phyloP scores from a whole-genome alignment of 1,139 yeast genomes.

The Hemisphaericaspora xylofermentans region DNA sequence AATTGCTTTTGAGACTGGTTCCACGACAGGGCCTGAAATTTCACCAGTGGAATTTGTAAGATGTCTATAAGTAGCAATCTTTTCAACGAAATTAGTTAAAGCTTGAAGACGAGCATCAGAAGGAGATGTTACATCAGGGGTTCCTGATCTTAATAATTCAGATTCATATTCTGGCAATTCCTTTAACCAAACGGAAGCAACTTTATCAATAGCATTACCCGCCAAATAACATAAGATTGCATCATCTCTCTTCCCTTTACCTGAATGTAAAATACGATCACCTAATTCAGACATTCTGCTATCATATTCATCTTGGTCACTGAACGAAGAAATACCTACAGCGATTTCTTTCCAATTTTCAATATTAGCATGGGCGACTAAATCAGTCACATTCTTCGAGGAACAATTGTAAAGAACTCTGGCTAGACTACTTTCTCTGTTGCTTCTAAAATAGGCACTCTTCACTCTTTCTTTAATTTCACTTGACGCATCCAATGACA shows the following conservation, averaged over 20 bases:
- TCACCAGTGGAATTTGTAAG: constrained; percentile 42
- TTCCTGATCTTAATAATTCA: constrained; percentile 43
- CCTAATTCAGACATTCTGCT: constrained; percentile 67
- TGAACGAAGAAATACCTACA: constrained; percentile 62
- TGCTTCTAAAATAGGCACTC: constrained; percentile 64
- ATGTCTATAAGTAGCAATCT: constrained; percentile 72
- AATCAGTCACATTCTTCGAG: constrained; percentile 60
- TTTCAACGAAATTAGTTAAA: constrained; percentile 78
- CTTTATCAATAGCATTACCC: constrained; percentile 78
- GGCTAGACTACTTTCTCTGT: constrained; percentile 58
- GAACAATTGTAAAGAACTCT: constrained; percentile 72
- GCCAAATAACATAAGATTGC: constrained; percentile 81
- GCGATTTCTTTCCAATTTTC: constrained; percentile 83
- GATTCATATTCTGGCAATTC: constrained; percentile 67
- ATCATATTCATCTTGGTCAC: constrained; percentile 50
- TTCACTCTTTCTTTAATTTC: constrained; percentile 65
- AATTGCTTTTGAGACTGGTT: constrained; percentile 55
- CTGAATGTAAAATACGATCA: constrained; percentile 51
- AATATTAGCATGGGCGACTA: constrained; percentile 76
- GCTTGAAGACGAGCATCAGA: constrained; percentile 86
- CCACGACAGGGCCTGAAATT: constrained; percentile 48
- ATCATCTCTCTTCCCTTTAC: constrained; percentile 48
- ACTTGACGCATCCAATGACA: constrained; percentile 72
- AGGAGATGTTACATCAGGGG: constrained; percentile 50
- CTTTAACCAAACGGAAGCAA: constrained; percentile 78